Conservation (phyloP, 116 monocot genomes). For the Zostera marina region DNA sequence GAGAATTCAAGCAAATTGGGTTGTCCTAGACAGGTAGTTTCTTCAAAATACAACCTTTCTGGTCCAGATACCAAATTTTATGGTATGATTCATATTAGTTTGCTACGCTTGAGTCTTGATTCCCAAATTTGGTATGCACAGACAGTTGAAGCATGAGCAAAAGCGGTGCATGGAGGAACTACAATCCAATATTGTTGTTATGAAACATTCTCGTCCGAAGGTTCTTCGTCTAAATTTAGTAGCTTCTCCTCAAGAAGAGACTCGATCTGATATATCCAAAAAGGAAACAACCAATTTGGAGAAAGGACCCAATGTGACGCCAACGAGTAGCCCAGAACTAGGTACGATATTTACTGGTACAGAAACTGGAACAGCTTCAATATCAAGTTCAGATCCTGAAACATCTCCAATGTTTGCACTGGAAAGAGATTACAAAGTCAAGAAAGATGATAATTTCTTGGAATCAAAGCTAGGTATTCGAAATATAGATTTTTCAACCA, state of each 20-base stretch:
- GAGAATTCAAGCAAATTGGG: constrained; percentile 68
- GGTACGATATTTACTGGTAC: constrained; percentile 44
- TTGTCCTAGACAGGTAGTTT: constrained; percentile 67
- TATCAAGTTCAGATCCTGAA: constrained; percentile 65
- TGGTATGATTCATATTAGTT: background rate
- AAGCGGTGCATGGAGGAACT: constrained; percentile 78
- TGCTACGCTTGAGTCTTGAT: background rate
- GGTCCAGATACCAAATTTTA: too few relatives aligned
- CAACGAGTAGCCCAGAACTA: constrained; percentile 54
- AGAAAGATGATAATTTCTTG: constrained; percentile 18
- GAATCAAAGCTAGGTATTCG: constrained; percentile 5
- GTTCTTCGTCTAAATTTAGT: constrained; percentile 66
- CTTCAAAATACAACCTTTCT: too few relatives aligned
- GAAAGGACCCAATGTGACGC: constrained; percentile 52
- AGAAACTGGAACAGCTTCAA: constrained; percentile 65
- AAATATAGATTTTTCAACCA: constrained; percentile 4
- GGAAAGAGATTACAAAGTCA: constrained; percentile 19
- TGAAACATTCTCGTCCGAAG: constrained; percentile 77
- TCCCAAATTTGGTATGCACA: constrained; percentile 5
- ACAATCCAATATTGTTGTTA: constrained; percentile 81
- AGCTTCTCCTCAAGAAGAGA: constrained; percentile 34
- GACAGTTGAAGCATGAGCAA: constrained; percentile 74
- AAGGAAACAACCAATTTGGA: constrained; percentile 18
- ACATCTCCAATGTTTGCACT: constrained; percentile 60
- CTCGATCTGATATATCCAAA: constrained; percentile 6